Evolutionary conservation across 179 eudicot species (phyloP).

Genomic region (Vitellaria paradoxa): DNA sequence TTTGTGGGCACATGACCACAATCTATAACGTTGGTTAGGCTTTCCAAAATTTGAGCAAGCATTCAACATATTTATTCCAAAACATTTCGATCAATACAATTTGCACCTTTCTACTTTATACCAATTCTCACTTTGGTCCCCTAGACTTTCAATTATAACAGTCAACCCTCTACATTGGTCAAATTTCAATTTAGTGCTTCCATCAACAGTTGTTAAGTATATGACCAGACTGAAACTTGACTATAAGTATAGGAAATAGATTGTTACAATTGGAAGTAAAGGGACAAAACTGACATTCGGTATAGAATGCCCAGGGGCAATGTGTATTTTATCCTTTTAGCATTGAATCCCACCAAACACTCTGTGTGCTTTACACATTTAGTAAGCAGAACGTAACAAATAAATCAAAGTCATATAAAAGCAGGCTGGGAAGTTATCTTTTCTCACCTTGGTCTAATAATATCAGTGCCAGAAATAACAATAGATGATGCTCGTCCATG

Average conservation of each 20-base stretch:
- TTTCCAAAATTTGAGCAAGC: constrained; percentile 1
- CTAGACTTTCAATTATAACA: no score
- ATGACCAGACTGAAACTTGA: no score
- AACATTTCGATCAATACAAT: not conserved
- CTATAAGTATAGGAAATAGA: no score
- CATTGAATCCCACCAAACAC: not conserved
- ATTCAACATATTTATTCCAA: not conserved
- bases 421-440: not conserved
- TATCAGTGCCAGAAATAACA: constrained; percentile 92
- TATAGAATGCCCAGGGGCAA: no score
- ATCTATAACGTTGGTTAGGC: not conserved
- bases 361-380: not conserved
- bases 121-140: no score
- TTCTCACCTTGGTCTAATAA: constrained; percentile 80
- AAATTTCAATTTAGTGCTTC: no score
- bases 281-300: no score
- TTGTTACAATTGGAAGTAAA: no score
- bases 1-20: not conserved
- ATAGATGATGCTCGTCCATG: constrained; percentile 98
- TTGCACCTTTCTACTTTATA: no score
- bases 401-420: not conserved
- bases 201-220: no score
- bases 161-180: no score
- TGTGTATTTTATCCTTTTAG: not conserved
- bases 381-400: not conserved